These are phyloP conservation scores for Exophiala viscosa DNA, from an alignment of 2,329 filamentous ascomycete genomes.

Conservation along the genomic window DNA sequence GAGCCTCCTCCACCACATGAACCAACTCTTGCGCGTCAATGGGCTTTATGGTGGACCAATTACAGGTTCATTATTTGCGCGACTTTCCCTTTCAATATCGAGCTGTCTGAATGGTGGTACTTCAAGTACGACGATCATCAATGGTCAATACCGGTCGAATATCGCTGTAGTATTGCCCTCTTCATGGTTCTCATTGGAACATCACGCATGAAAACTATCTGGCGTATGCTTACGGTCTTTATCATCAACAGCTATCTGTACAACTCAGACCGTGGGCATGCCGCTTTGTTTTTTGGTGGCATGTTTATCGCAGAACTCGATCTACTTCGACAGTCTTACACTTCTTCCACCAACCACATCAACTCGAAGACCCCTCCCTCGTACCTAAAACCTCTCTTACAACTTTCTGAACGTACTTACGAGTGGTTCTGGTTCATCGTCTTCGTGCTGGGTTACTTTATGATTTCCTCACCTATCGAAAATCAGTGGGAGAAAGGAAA, in stretches of 20 bases:
- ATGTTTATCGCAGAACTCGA: slow-evolving; percentile 18
- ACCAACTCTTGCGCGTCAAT: slow-evolving; percentile 32
- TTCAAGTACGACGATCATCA: slow-evolving; percentile 37
- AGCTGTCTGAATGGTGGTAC: slow-evolving; percentile 9
- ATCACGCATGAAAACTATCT: slow-evolving; percentile 6
- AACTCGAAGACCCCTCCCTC: neutral
- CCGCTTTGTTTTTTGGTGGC: slow-evolving; percentile 18
- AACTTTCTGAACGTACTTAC: slow-evolving; percentile 3
- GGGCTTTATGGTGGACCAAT: slow-evolving; percentile 32
- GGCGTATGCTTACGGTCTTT: slow-evolving; percentile 1
- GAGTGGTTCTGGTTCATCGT: slow-evolving; percentile 6
- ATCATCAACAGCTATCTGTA: slow-evolving; percentile 1
- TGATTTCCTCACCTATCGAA: slow-evolving; percentile 15
- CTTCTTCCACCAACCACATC: neutral
- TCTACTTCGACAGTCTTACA: slow-evolving; percentile 13
- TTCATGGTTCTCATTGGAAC: slow-evolving; percentile 11
- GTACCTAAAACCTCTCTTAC: slow-evolving; percentile 2
- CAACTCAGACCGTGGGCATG: slow-evolving; percentile 1
- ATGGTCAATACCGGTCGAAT: slow-evolving; percentile 46
- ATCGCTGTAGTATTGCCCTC: slow-evolving; percentile 38
- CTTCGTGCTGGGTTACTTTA: slow-evolving; percentile 5
- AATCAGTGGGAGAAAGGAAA: slow-evolving; percentile 11
- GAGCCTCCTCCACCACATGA: slow-evolving; percentile 37
- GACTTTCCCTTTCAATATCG: slow-evolving; percentile 13
- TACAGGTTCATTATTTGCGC: slow-evolving; percentile 32